These are phyloP conservation scores for Aspergillus indologenus DNA, from an alignment of 495 filamentous ascomycete genomes.

Conservation along the genomic window DNA sequence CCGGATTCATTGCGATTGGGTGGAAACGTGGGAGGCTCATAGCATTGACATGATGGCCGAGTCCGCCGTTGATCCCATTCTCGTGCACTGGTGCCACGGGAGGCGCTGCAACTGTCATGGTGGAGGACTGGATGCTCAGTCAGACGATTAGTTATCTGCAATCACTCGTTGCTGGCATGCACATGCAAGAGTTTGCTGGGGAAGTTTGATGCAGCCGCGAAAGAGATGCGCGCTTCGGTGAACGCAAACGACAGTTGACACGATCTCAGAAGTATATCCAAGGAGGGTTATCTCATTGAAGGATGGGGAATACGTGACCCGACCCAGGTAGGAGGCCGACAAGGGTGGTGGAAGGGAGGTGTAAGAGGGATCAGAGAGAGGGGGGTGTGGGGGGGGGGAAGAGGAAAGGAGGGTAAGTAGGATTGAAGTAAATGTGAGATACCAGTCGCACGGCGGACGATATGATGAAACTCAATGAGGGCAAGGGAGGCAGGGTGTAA, in stretches of 20 bases:
- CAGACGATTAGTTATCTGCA: conserved; percentile 12
- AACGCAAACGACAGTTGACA: neutral
- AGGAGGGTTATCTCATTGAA: neutral
- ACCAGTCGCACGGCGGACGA: conserved; percentile 9
- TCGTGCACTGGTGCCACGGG: conserved; percentile 40
- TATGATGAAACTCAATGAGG: conserved; percentile 9
- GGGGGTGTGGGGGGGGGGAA: no score
- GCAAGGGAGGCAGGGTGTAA: conserved; percentile 1
- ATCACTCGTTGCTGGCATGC: conserved; percentile 8
- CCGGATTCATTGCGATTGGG: conserved; percentile 49
- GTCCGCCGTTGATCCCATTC: conserved; percentile 32
- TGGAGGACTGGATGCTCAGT: conserved; percentile 14
- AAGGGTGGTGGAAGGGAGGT: conserved; percentile 2
- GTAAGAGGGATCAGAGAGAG: conserved; percentile 3
- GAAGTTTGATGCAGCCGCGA: conserved; percentile 1
- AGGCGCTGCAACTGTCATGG: conserved; percentile 43
- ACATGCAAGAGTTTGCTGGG: conserved; percentile 7
- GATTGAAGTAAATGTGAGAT: conserved; percentile 9
- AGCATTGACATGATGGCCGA: conserved; percentile 29
- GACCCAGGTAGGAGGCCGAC: neutral
- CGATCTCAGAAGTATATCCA: neutral
- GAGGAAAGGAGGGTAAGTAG: neutral
- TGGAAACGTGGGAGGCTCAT: conserved; percentile 43
- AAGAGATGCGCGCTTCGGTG: neutral
- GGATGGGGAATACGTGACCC: neutral